These are phyloP conservation scores for Rhizopogon roseolus DNA, from an alignment of 768 basidiomycete species.

Conservation along the genomic window DNA sequence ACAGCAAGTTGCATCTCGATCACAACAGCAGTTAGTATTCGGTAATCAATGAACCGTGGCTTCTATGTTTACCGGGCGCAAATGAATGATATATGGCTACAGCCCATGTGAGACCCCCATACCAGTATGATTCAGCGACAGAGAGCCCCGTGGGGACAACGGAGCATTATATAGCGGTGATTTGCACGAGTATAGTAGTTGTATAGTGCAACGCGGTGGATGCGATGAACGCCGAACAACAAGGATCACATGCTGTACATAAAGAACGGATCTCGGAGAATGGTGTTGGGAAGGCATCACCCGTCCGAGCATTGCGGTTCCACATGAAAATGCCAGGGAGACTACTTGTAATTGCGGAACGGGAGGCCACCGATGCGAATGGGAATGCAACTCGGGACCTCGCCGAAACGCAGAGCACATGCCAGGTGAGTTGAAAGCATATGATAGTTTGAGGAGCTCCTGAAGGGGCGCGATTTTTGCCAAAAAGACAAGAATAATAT, in stretches of 20 bases:
- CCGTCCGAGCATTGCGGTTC: neutral
- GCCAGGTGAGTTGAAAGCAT: neutral
- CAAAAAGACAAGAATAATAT: conserved; percentile 1
- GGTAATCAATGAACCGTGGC: neutral
- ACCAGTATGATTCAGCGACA: neutral
- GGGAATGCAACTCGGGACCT: neutral
- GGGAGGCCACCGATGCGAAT: neutral
- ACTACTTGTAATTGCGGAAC: neutral
- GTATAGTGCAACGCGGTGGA: neutral
- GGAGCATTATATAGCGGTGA: neutral
- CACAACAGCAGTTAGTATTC: neutral
- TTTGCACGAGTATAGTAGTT: neutral
- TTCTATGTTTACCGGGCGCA: neutral
- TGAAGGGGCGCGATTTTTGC: neutral
- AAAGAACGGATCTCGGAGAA: neutral
- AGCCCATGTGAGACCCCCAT: neutral
- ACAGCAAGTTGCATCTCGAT: neutral
- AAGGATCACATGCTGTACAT: neutral
- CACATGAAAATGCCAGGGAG: neutral
- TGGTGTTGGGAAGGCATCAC: neutral
- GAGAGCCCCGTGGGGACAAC: neutral
- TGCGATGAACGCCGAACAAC: neutral
- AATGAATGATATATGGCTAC: neutral
- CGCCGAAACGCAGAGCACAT: neutral
- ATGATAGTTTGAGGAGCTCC: neutral